phyloP scores from a whole-genome alignment of 2,329 filamentous ascomycete species.

The Hortaea werneckii region DNA sequence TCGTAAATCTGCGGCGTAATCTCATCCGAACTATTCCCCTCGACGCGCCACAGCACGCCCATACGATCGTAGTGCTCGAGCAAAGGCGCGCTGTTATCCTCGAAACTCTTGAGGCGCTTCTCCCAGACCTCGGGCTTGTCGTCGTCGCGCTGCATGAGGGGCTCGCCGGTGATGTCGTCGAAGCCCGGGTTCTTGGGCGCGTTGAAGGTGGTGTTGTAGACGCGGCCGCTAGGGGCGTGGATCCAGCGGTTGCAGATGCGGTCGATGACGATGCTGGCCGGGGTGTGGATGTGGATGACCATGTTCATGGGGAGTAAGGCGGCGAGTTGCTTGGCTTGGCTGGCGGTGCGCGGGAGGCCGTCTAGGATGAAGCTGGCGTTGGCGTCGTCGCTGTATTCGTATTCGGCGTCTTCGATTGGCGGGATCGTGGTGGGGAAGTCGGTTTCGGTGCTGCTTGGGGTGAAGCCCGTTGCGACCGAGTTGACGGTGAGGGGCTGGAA shows the following conservation, averaged over 20 bases:
- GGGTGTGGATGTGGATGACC: slow-evolving; percentile 77
- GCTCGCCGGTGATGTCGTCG: slow-evolving; percentile 87
- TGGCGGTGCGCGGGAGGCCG: slow-evolving; percentile 82
- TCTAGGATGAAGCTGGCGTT: slow-evolving; percentile 88
- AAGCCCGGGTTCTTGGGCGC: slow-evolving; percentile 67
- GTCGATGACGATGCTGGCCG: slow-evolving; percentile 73
- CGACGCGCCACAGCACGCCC: slow-evolving; percentile 75
- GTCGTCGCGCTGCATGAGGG: slow-evolving; percentile 69
- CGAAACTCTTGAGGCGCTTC: slow-evolving; percentile 68
- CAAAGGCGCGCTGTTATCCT: slow-evolving; percentile 74
- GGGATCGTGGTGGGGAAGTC: slow-evolving; percentile 24
- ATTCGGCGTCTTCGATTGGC: slow-evolving; percentile 26
- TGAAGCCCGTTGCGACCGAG: slow-evolving; percentile 27
- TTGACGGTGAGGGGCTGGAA: slow-evolving; percentile 39
- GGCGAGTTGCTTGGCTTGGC: slow-evolving; percentile 70
- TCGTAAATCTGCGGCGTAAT: slow-evolving; percentile 81
- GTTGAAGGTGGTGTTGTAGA: slow-evolving; percentile 94
- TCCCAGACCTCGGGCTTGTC: slow-evolving; percentile 83
- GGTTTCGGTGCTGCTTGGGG: slow-evolving; percentile 22
- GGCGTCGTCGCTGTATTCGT: slow-evolving; percentile 53
- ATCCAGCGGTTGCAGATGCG: slow-evolving; percentile 90
- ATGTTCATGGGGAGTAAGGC: slow-evolving; percentile 86
- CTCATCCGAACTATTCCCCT: slow-evolving; percentile 85
- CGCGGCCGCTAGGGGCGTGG: slow-evolving; percentile 78
- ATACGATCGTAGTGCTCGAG: slow-evolving; percentile 80